Evolutionary conservation across 2,329 filamentous ascomycete genomes (phyloP).

Genomic region (Paraconiothyrium sp.): DNA sequence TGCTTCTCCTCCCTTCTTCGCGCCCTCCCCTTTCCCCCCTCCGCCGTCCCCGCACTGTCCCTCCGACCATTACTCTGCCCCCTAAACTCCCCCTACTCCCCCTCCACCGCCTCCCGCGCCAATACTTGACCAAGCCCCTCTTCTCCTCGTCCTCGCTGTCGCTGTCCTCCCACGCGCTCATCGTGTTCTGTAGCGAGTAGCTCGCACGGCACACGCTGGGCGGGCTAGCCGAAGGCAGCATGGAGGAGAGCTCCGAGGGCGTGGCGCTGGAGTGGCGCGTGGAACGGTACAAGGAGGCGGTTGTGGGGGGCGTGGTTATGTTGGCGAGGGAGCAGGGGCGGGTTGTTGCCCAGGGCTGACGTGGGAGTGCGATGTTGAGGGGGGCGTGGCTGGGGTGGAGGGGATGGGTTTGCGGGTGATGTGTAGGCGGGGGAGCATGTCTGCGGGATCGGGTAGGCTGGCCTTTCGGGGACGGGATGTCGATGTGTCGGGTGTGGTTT

Average conservation of each 20-base stretch:
- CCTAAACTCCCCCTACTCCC: slow-evolving; percentile 27
- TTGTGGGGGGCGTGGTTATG: slow-evolving; percentile 31
- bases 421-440: slow-evolving; percentile 40
- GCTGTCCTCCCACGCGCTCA: slow-evolving; percentile 50
- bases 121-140: slow-evolving; percentile 38
- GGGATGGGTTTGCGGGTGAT: slow-evolving; percentile 34
- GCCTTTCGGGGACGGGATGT: slow-evolving; percentile 31
- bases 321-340: slow-evolving; percentile 38
- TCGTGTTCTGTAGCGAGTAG: slow-evolving; percentile 39
- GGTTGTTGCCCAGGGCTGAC: slow-evolving; percentile 18
- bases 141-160: slow-evolving; percentile 46
- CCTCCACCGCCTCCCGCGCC: slow-evolving; percentile 30
- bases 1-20: slow-evolving; percentile 19
- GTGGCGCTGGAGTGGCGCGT: slow-evolving; percentile 39
- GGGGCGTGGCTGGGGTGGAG: slow-evolving; percentile 33
- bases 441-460: slow-evolving; percentile 43
- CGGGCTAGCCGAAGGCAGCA: slow-evolving; percentile 31
- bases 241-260: slow-evolving; percentile 38
- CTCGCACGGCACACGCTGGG: slow-evolving; percentile 33
- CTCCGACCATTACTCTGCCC: slow-evolving; percentile 3
- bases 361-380: slow-evolving; percentile 25
- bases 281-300: slow-evolving; percentile 17
- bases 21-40: slow-evolving; percentile 17
- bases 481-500: slow-evolving; percentile 19
- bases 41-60: slow-evolving; percentile 24